Evolutionary conservation across 169 alveolate genomes (phyloP).

Genomic region (Plasmodium knowlesi): DNA sequence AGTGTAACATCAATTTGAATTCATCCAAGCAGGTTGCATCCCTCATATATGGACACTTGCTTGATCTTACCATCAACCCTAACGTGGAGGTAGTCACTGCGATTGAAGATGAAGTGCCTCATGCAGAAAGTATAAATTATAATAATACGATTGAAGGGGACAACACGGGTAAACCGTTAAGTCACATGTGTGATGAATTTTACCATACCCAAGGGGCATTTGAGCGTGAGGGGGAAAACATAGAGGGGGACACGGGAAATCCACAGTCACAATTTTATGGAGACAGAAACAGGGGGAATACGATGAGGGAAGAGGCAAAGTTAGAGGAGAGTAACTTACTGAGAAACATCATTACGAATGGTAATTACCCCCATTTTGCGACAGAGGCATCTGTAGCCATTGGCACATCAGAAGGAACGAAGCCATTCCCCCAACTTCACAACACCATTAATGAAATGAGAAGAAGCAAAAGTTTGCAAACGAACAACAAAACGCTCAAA

Average conservation of each 20-base stretch:
- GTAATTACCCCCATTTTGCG: not conserved
- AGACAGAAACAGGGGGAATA: not conserved
- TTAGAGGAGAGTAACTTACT: not conserved
- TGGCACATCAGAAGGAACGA: not conserved
- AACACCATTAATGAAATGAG: conserved; percentile 67
- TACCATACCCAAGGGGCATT: not conserved
- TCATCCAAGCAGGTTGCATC: conserved; percentile 75
- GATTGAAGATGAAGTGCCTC: not conserved
- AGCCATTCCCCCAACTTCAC: not conserved
- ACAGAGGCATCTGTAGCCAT: not conserved
- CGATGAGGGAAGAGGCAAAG: not conserved
- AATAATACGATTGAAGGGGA: not conserved
- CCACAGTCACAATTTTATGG: not conserved
- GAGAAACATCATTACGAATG: not conserved
- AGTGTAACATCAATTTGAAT: conserved; percentile 58
- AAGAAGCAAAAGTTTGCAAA: conserved; percentile 36
- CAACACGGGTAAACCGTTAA: not conserved
- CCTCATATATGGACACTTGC: conserved; percentile 13
- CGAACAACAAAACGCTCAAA: conserved; percentile 66
- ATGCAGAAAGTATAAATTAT: not conserved
- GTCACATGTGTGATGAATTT: not conserved
- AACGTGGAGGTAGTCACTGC: not conserved
- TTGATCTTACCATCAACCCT: not conserved
- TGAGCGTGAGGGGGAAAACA: not conserved
- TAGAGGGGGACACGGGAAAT: not conserved